Percentiles rank a stretch among this genome's conserved stretches.
These are phyloP conservation scores for Eremothecium gossypii DNA, from an alignment of 1,139 yeast genomes.

Conservation along the genomic window DNA sequence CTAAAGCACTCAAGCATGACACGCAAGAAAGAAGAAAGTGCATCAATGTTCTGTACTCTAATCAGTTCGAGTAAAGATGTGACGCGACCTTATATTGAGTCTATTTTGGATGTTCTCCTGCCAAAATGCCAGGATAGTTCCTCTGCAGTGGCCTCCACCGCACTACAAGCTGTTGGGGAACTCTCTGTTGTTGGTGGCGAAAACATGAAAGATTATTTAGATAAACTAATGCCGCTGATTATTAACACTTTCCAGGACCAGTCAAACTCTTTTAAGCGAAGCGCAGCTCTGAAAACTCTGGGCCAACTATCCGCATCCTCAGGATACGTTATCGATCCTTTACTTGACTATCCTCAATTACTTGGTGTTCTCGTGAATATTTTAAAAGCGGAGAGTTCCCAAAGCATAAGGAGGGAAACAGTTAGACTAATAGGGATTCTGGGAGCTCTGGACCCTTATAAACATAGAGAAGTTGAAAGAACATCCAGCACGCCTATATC, in stretches of 20 bases:
- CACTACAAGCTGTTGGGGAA: constrained; percentile 85
- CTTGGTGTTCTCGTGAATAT: constrained; percentile 75
- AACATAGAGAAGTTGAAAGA: constrained; percentile 84
- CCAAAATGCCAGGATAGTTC: constrained; percentile 67
- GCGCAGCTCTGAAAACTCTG: constrained; percentile 78
- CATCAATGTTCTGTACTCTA: constrained; percentile 60
- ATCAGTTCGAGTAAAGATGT: constrained; percentile 72
- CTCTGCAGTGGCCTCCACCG: constrained; percentile 77
- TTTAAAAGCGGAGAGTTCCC: constrained; percentile 68
- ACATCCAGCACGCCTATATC: constrained; percentile 48
- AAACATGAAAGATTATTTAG: constrained; percentile 63
- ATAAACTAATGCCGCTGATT: constrained; percentile 76
- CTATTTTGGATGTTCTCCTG: constrained; percentile 73
- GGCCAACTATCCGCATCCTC: constrained; percentile 87
- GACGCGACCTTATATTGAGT: constrained; percentile 82
- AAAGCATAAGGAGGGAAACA: constrained; percentile 71
- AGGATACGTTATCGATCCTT: constrained; percentile 91
- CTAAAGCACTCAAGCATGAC: constrained; percentile 70
- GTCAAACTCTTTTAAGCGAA: constrained; percentile 74
- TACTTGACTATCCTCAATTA: constrained; percentile 82
- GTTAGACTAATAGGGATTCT: constrained; percentile 82
- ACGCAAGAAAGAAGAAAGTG: constrained; percentile 81
- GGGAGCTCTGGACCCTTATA: constrained; percentile 96
- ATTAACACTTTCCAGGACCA: constrained; percentile 88
- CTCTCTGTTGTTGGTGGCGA: constrained; percentile 84